Conservation (phyloP, 1,284 basidiomycete species). For the Sporisorium iseilematis-ciliati region DNA sequence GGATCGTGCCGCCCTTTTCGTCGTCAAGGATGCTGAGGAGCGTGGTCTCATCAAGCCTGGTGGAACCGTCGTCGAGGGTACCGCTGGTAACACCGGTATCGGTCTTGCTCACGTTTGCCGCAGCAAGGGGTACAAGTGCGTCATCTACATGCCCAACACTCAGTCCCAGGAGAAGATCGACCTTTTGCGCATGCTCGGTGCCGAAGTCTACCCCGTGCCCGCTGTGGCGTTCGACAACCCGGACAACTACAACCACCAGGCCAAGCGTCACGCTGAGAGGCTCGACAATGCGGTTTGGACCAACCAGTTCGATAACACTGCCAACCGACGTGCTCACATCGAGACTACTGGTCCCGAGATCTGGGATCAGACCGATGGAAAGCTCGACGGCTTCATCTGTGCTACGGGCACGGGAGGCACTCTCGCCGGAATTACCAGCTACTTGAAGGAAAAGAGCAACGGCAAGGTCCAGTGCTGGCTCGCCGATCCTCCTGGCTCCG, state of each 20-base stretch:
- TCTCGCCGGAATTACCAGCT: slow-evolving; percentile 87
- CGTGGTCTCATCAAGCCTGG: slow-evolving; percentile 82
- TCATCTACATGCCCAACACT: slow-evolving; percentile 99
- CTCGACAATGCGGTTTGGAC: slow-evolving; percentile 96
- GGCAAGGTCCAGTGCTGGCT: slow-evolving; percentile 91
- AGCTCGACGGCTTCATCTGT: slow-evolving; percentile 90
- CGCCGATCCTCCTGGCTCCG: slow-evolving; percentile 95
- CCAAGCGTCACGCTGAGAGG: slow-evolving; percentile 84
- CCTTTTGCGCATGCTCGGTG: slow-evolving; percentile 93
- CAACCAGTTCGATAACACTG: slow-evolving; percentile 97
- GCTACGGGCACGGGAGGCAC: slow-evolving; percentile 96
- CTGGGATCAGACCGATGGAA: slow-evolving; percentile 87
- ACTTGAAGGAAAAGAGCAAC: slow-evolving; percentile 83
- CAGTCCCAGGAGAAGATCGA: slow-evolving; percentile 97
- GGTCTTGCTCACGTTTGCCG: slow-evolving; percentile 93
- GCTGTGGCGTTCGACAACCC: slow-evolving; percentile 97
- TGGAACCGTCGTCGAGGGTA: slow-evolving; percentile 96
- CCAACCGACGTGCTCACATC: slow-evolving; percentile 89
- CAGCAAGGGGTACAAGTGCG: slow-evolving; percentile 92
- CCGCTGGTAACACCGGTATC: slow-evolving; percentile 98
- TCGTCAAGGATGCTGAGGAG: slow-evolving; percentile 89
- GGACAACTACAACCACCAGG: slow-evolving; percentile 98
- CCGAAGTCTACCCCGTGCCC: slow-evolving; percentile 93
- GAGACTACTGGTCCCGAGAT: slow-evolving; percentile 94
- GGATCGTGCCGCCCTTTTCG: slow-evolving; percentile 92